Evolutionary conservation across 2,329 filamentous ascomycete species (phyloP), one percentile per base, ranked within the genome.

Genomic region (Aotearoamyces nothofagi): DNA sequence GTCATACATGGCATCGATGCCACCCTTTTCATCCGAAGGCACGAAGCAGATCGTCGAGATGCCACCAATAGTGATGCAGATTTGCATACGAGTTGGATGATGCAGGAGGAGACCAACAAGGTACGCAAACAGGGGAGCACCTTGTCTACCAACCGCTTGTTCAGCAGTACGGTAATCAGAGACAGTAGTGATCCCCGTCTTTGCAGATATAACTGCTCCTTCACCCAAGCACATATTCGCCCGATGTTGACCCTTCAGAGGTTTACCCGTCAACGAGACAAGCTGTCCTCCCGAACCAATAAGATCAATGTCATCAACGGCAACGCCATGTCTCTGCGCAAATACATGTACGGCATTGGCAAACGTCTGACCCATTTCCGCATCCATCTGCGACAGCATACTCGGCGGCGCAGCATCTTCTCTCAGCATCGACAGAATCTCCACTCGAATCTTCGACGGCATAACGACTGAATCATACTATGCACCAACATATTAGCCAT

Each of bases 401-500:
- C 45, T 48, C 9, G 46, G 46, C 5, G 44, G 42, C n/a, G 43
- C 45, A 6, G 42, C 39, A 33, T 47, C 45, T 37, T 49, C 43
- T 41, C 39, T 40, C 10, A 49, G 33, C 44, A 49, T 45, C 4
- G 43, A 39, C 4, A 49, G 35, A n/a, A 49, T 43, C 28, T 47
- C 44, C 20, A 33, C 40, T 36, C 45, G 42, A 7, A 49, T 47
- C 29, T 46, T 47, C 9, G 45, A 48, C 14, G 46, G 46, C 43
- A 49, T 47, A 15, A 44, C 37, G n/a, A 49, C 44, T 3, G 43
- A 46, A 36, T 49, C 46, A 34, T 49, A 44, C 46, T 49, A 22
- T 10, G 23, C 4, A 17, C 14, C n/a, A 16, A 14, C 9, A 6
- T 26, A 22, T 29, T 22, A 5, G 17, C 24, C 26, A 27, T 9